These are phyloP conservation scores for Silene uniflora DNA, from an alignment of 148 eudicot species.

Conservation along the genomic window DNA sequence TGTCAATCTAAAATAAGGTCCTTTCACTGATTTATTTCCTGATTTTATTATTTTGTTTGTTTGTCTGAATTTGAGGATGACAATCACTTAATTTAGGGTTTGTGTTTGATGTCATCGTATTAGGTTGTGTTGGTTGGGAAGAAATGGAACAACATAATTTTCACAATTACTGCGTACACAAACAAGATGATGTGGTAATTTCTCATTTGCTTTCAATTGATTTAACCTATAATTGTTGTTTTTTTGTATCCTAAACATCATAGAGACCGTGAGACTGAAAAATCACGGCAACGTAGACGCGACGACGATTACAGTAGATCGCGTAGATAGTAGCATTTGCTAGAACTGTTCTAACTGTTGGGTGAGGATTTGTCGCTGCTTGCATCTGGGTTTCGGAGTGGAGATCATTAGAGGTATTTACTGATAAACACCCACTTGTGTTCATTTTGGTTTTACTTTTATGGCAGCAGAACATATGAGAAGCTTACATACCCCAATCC, in stretches of 20 bases:
- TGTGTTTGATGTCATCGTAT: too few relatives aligned
- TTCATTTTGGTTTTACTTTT: not conserved
- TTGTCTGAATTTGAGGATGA: too few relatives aligned
- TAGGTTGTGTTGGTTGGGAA: too few relatives aligned
- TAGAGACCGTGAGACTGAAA: slow-evolving; percentile 36
- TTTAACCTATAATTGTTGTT: too few relatives aligned
- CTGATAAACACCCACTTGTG: not conserved
- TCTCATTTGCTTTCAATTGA: too few relatives aligned
- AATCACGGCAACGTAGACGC: slow-evolving; percentile 30
- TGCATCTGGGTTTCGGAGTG: not conserved
- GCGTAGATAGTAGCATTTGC: slow-evolving; percentile 23
- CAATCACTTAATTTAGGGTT: too few relatives aligned
- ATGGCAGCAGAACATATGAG: not conserved
- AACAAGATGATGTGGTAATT: too few relatives aligned
- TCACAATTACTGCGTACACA: too few relatives aligned
- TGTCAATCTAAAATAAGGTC: too few relatives aligned
- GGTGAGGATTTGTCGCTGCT: not conserved
- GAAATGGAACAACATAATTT: too few relatives aligned
- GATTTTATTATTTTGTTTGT: too few relatives aligned
- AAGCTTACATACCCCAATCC: not conserved
- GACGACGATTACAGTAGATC: slow-evolving; percentile 43
- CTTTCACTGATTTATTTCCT: too few relatives aligned
- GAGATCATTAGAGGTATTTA: not conserved
- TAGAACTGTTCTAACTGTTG: not conserved
- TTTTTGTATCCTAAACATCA: slow-evolving; percentile 13